Conservation (phyloP, 495 filamentous ascomycete genomes). For the Haplographium delicatum region DNA sequence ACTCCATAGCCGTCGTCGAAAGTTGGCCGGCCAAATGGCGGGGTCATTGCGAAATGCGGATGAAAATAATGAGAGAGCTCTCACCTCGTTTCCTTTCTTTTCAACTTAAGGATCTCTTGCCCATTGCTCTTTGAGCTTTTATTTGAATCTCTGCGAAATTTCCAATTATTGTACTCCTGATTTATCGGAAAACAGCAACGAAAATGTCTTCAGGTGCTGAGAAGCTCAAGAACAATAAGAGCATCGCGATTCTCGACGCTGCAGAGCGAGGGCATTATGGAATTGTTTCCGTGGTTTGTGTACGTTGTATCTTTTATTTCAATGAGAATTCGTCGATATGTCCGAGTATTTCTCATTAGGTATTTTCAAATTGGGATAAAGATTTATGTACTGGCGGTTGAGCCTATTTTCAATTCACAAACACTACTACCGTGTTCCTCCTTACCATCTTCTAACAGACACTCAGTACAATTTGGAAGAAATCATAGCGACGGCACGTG, state of each 20-base stretch:
- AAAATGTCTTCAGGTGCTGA: conserved; percentile 17
- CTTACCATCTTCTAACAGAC: neutral
- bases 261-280: conserved; percentile 20
- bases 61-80: no score
- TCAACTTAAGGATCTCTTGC: no score
- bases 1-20: no score
- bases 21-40: neutral
- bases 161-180: no score
- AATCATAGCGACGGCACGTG: conserved; percentile 58
- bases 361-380: no score
- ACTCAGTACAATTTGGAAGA: conserved; percentile 38
- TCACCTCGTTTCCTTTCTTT: neutral
- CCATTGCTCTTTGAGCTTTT: no score
- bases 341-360: no score
- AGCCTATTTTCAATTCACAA: neutral
- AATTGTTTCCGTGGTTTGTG: conserved; percentile 22
- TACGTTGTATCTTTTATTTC: neutral
- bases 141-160: neutral
- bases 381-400: no score
- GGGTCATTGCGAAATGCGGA: neutral
- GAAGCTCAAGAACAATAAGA: conserved; percentile 21
- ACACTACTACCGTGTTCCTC: neutral
- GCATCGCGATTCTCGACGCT: conserved; percentile 20
- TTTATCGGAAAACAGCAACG: neutral
- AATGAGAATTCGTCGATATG: no score